phyloP scores from a whole-genome alignment of 78 protist genomes.

The Cavenderia fasciculata region DNA sequence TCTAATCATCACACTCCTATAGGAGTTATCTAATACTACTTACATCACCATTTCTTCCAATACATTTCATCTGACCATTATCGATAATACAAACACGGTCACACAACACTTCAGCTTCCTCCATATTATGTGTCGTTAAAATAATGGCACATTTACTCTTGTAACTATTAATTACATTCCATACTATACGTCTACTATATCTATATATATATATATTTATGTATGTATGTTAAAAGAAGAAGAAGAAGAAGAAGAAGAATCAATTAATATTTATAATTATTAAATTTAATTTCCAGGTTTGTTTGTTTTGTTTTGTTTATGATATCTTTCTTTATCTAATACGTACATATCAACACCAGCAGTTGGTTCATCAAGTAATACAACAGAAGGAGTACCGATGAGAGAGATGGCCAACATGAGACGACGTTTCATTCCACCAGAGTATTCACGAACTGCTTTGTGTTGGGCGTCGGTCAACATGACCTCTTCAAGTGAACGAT shows the following conservation, averaged over 20 bases:
- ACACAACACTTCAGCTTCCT: conserved; percentile 90
- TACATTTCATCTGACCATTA: conserved; percentile 65
- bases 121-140: conserved; percentile 92
- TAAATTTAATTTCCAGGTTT: too few relatives aligned
- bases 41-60: conserved; percentile 83
- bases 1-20: not conserved
- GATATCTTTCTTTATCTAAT: too few relatives aligned
- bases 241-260: not conserved
- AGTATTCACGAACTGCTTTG: conserved; percentile 42
- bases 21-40: conserved; percentile 6
- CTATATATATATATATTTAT: too few relatives aligned
- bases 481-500: conserved; percentile 70
- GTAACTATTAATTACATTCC: conserved; percentile 82
- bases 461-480: conserved; percentile 68
- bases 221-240: too few relatives aligned
- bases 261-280: too few relatives aligned
- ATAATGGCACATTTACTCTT: conserved; percentile 69
- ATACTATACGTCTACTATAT: conserved; percentile 24
- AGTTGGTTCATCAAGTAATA: conserved; percentile 43
- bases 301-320: too few relatives aligned
- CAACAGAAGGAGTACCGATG: conserved; percentile 27
- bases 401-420: conserved; percentile 29
- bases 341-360: conserved; percentile 24
- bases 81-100: conserved; percentile 79
- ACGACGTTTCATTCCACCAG: conserved; percentile 86